Evolutionary conservation across 139 green algal genomes (phyloP).

Genomic region (Spirogloea muscicola): DNA sequence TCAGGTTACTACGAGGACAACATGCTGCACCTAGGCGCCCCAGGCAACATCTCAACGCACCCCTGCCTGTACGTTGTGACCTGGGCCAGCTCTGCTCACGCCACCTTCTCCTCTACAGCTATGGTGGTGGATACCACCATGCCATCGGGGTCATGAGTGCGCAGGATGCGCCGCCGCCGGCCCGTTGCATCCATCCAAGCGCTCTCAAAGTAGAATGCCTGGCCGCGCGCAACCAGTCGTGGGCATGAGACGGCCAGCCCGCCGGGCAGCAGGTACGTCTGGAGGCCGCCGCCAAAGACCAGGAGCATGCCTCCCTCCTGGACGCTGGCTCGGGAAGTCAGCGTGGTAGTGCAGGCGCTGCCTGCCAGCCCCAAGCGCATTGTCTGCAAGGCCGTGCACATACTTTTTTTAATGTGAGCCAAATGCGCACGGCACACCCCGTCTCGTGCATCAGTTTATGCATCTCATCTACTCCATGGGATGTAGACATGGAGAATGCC

Average conservation of each 20-base stretch:
- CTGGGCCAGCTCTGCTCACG: too few species aligned
- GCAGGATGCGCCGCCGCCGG: neutral
- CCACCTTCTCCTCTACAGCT: too few species aligned
- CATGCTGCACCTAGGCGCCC: too few species aligned
- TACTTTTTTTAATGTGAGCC: neutral
- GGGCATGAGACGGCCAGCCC: neutral
- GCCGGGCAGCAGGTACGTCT: constrained; percentile 1
- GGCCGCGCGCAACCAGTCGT: neutral
- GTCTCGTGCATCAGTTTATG: too few species aligned
- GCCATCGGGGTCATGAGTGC: constrained; percentile 5
- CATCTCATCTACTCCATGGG: too few species aligned
- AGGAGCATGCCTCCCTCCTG: neutral
- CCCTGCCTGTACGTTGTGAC: too few species aligned
- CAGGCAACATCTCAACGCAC: too few species aligned
- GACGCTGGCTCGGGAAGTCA: neutral
- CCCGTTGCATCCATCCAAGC: neutral
- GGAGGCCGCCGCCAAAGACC: constrained; percentile 1
- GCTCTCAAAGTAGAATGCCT: constrained; percentile 7
- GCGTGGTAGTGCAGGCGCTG: neutral
- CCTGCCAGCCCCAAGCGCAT: neutral
- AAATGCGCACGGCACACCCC: too few species aligned
- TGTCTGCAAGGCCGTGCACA: neutral
- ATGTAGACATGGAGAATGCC: neutral
- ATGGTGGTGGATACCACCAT: constrained; percentile 23
- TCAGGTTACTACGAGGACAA: too few species aligned